A percentile compares a stretch with the other conserved stretches of the same genome.
phyloP scores from a whole-genome alignment of 306 rosid species.

The Prunus campanulata region DNA sequence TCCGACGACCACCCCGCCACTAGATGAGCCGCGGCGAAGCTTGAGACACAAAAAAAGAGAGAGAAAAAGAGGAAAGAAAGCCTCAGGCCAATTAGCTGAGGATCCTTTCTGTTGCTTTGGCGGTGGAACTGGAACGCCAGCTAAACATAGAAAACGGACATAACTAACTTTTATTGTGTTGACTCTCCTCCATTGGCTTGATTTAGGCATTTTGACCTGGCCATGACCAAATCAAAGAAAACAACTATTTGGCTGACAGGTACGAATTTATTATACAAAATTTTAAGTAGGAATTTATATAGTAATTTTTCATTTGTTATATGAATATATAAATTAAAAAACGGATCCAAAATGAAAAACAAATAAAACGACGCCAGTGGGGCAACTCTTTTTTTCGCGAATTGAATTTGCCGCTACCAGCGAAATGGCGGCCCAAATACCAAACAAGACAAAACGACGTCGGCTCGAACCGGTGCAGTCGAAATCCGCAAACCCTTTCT shows the following conservation, averaged over 20 bases:
- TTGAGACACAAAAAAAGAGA: neutral
- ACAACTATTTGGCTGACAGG: neutral
- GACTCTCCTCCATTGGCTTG: slow-evolving; percentile 31
- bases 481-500: neutral
- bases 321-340: too few relatives aligned
- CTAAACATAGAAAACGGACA: slow-evolving; percentile 17
- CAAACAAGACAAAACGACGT: neutral
- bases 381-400: too few relatives aligned
- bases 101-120: neutral
- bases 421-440: neutral
- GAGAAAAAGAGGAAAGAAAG: neutral
- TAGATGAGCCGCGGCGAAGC: neutral
- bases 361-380: too few relatives aligned
- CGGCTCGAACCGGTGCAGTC: neutral
- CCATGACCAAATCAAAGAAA: slow-evolving; percentile 7
- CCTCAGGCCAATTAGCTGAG: neutral
- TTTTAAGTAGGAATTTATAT: too few relatives aligned
- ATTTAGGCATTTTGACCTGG: slow-evolving; percentile 39
- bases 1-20: neutral
- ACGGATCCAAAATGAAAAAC: too few relatives aligned
- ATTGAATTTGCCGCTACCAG: neutral
- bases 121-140: slow-evolving; percentile 13
- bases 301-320: too few relatives aligned
- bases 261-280: too few relatives aligned
- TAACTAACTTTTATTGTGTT: slow-evolving; percentile 22